These are phyloP conservation scores for Cephaloascus fragrans DNA, from an alignment of 805 yeast species.

Conservation along the genomic window DNA sequence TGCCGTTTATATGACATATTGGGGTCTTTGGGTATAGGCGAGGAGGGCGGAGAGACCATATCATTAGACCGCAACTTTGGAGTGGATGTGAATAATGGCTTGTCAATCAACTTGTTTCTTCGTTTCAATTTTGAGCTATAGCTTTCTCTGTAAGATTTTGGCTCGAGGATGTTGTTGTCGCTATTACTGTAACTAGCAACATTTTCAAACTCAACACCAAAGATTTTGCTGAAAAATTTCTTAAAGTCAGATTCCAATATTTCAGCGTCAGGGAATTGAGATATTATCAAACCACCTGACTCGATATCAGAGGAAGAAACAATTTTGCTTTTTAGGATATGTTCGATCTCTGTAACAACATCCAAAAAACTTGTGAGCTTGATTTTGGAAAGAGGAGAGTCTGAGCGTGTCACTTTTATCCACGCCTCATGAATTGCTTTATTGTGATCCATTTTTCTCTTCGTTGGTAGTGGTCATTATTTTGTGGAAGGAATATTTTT, in stretches of 20 bases:
- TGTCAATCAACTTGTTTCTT: neutral
- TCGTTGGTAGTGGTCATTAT: too few relatives aligned
- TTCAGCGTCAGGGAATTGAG: neutral
- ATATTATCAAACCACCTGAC: neutral
- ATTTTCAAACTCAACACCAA: neutral
- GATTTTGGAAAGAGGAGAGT: neutral
- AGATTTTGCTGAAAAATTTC: neutral
- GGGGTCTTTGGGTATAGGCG: neutral
- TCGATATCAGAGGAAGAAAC: neutral
- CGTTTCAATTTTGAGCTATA: neutral
- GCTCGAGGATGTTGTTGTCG: neutral
- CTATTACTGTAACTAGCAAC: too few relatives aligned
- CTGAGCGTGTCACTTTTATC: neutral
- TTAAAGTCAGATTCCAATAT: neutral
- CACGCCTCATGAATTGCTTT: neutral
- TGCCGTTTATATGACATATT: neutral
- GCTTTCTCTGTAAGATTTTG: neutral
- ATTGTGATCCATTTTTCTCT: neutral
- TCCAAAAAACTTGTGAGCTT: neutral
- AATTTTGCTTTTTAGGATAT: neutral
- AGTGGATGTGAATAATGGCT: neutral
- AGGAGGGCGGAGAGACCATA: neutral
- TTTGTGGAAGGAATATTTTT: too few relatives aligned
- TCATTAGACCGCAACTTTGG: neutral
- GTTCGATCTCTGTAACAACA: neutral